A percentile compares a stretch with the other conserved stretches of the same genome.
Evolutionary conservation across 2,329 filamentous ascomycete species (phyloP).

Genomic region (Verticillium tricorpus): DNA sequence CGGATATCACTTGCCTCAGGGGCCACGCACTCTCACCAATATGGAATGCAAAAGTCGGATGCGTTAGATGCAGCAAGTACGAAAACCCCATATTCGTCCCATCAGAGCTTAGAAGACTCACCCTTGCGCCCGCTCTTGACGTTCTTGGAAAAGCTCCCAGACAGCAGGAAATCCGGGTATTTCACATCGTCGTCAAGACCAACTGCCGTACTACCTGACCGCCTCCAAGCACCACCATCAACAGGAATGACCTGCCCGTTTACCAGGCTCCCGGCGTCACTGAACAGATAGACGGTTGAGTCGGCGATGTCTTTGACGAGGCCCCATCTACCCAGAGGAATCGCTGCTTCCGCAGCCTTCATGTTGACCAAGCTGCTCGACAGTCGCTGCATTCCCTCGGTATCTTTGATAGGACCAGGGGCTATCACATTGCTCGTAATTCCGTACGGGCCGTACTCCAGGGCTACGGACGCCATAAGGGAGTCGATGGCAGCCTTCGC

Average conservation of each 20-base stretch:
- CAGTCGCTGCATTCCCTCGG: conserved; percentile 72
- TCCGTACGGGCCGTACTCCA: conserved; percentile 87
- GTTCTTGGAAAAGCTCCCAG: conserved; percentile 26
- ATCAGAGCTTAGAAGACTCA: conserved; percentile 32
- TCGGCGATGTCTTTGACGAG: conserved; percentile 85
- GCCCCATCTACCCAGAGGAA: conserved; percentile 75
- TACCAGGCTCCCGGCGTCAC: conserved; percentile 79
- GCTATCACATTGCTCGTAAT: conserved; percentile 85
- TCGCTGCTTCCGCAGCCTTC: conserved; percentile 31
- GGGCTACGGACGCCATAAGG: conserved; percentile 70
- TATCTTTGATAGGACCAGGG: conserved; percentile 79
- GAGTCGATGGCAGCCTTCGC: conserved; percentile 91
- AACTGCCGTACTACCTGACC: conserved; percentile 40
- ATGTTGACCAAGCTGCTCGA: conserved; percentile 33
- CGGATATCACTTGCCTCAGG: too few relatives aligned
- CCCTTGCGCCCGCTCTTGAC: conserved; percentile 27
- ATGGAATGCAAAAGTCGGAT: neutral
- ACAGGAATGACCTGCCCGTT: conserved; percentile 79
- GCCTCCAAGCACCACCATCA: conserved; percentile 56
- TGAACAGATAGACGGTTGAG: conserved; percentile 85
- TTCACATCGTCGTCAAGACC: conserved; percentile 42
- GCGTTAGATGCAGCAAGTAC: neutral
- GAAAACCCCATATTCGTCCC: neutral
- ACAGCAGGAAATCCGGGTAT: conserved; percentile 47
- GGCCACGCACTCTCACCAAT: neutral